Evolutionary conservation across 768 basidiomycete species (phyloP).

Genomic region (Rhizopogon salebrosus): DNA sequence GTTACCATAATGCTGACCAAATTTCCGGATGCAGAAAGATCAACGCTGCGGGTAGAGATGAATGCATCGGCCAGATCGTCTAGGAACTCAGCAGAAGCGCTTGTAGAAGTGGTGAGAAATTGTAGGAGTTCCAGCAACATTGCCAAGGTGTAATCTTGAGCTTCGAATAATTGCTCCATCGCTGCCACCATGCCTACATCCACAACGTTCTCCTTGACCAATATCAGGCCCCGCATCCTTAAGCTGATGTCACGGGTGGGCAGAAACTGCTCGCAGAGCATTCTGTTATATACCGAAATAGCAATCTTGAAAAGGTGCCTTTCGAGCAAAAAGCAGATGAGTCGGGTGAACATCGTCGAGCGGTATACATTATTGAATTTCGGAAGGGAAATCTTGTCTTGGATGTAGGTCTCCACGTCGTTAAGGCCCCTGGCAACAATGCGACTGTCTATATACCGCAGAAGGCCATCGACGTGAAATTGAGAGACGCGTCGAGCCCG

Average conservation of each 20-base stretch:
- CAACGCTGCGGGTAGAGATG: conserved; percentile 10
- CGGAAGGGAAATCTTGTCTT: conserved; percentile 16
- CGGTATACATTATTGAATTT: conserved; percentile 26
- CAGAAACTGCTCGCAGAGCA: conserved; percentile 35
- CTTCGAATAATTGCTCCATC: conserved; percentile 12
- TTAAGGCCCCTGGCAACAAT: conserved; percentile 16
- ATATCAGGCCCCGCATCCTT: conserved; percentile 32
- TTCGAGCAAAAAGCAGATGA: conserved; percentile 37
- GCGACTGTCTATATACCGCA: conserved; percentile 22
- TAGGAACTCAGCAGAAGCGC: conserved; percentile 9
- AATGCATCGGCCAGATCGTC: conserved; percentile 20
- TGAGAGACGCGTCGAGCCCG: neutral
- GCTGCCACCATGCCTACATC: neutral
- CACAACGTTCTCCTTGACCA: conserved; percentile 8
- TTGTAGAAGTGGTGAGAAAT: conserved; percentile 14
- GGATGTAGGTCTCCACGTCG: conserved; percentile 16
- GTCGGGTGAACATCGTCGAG: conserved; percentile 29
- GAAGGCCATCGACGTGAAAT: conserved; percentile 21
- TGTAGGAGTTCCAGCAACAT: conserved; percentile 24
- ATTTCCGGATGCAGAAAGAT: conserved; percentile 23
- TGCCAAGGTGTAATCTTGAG: conserved; percentile 12
- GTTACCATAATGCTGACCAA: conserved; percentile 35
- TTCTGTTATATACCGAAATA: conserved; percentile 33
- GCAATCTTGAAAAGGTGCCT: conserved; percentile 34
- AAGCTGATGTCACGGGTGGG: conserved; percentile 34